Percentiles rank a stretch among this genome's conserved stretches.
Evolutionary conservation across 2,329 filamentous ascomycete species (phyloP).

Genomic region (Sclerotinia subarctica): DNA sequence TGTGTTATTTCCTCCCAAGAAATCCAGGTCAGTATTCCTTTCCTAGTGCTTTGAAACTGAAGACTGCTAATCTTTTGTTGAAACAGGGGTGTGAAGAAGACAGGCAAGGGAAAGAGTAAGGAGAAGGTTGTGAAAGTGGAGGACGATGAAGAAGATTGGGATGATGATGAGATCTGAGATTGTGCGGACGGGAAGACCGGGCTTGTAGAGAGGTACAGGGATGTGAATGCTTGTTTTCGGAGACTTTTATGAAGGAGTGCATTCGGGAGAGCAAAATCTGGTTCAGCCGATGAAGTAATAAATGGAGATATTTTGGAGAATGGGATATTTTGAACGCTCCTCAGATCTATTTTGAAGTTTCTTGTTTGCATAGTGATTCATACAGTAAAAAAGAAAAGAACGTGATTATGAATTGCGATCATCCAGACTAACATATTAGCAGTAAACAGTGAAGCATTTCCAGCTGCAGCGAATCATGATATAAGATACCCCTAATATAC

Average conservation of each 20-base stretch:
- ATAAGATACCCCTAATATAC: not conserved
- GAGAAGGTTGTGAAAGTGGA: not conserved
- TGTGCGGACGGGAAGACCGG: not conserved
- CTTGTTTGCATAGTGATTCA: rapidly evolving
- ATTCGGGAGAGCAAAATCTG: not conserved
- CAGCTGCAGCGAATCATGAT: too few relatives aligned
- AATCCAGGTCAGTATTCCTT: not conserved
- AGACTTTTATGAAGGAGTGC: not conserved
- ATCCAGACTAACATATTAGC: too few relatives aligned
- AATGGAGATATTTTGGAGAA: not conserved
- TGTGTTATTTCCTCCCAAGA: not conserved
- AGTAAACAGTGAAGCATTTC: not conserved
- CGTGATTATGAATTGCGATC: not conserved
- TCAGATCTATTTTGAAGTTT: too few relatives aligned
- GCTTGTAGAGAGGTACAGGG: too few relatives aligned
- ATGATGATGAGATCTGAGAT: not conserved
- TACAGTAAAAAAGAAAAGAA: not conserved
- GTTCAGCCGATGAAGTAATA: not conserved
- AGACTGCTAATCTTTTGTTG: not conserved
- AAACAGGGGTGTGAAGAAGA: not conserved
- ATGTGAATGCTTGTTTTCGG: not conserved
- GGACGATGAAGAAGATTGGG: not conserved
- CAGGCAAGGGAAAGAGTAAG: not conserved
- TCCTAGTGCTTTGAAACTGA: not conserved
- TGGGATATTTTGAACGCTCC: not conserved